These are phyloP conservation scores for Malus hybrid DNA, from an alignment of 331 rosid species.

Conservation along the genomic window DNA sequence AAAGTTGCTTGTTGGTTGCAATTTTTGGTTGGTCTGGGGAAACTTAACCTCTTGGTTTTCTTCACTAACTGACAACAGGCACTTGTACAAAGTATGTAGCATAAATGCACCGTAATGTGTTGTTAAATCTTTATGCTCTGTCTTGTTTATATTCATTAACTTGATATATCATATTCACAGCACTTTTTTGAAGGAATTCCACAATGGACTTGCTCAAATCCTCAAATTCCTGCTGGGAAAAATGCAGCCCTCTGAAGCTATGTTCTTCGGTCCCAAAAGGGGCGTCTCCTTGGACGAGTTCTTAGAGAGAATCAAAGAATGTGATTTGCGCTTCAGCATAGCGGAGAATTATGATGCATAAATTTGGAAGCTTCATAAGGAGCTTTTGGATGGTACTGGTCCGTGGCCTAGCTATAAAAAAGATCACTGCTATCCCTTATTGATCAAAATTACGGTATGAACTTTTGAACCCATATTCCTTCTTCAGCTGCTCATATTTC, in stretches of 20 bases:
- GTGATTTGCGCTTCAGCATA: slow-evolving; percentile 46
- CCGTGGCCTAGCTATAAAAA: slow-evolving; percentile 60
- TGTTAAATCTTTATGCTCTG: slow-evolving; percentile 24
- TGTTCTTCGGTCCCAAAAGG: slow-evolving; percentile 62
- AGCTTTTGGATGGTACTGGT: slow-evolving; percentile 38
- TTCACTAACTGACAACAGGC: slow-evolving; percentile 19
- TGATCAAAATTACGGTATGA: slow-evolving; percentile 51
- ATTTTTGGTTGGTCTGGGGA: slow-evolving; percentile 22
- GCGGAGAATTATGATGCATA: slow-evolving; percentile 52
- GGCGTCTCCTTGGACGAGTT: slow-evolving; percentile 66
- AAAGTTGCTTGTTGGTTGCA: slow-evolving; percentile 12
- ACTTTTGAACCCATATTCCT: slow-evolving; percentile 10
- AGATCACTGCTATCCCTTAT: slow-evolving; percentile 71
- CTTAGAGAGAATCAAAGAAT: slow-evolving; percentile 45
- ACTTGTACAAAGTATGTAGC: slow-evolving; percentile 10
- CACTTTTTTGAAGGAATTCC: slow-evolving; percentile 79
- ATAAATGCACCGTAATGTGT: slow-evolving; percentile 25
- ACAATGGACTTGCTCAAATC: slow-evolving; percentile 49
- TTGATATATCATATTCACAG: slow-evolving; percentile 36
- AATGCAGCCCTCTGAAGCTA: slow-evolving; percentile 44
- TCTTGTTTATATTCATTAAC: slow-evolving; percentile 21
- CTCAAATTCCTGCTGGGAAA: slow-evolving; percentile 45
- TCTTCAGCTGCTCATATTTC: background rate
- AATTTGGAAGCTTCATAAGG: slow-evolving; percentile 59
- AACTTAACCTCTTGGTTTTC: slow-evolving; percentile 17